Base-by-base conservation (phyloP, 83 land plant species). In the Picea abies region DNA sequence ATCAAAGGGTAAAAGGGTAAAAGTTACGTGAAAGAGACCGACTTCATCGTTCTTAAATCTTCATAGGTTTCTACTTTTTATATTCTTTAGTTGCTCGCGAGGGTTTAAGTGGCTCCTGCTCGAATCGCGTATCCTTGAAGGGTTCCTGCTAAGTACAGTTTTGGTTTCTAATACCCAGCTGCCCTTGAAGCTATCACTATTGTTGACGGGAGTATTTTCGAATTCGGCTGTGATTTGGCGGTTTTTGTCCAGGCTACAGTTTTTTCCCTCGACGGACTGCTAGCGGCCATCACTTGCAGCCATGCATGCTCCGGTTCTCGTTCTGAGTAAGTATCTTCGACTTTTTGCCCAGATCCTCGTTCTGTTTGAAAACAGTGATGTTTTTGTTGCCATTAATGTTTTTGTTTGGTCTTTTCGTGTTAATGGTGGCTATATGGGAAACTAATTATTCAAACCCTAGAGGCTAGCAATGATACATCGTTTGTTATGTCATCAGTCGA, bases 291-390 rank as follows among this genome's bases (percentile, higher is more conserved):
- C 58, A 47, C 39, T 52, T 47, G 75, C 81, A 88, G 79, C 84
- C 84, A 94, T 96, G 98, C 96, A 90, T 47, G 87, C 97, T 7
- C 98, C 97, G 61, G 94, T 96, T 11, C 94, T 96, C 76, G 98
- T 96, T 77, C 93, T 96, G 61, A 96, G 95, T 92, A 87, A 82
- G 93, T 82, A 23, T 4, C 67, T 19, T 69, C 20, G 37, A 39
- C 10, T 6, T 63, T 69, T 47, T 81, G 47, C 39, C 11, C 11
- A 3, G 26, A 19, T 67, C 67, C 19, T 17, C 10, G 73, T 62
- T 22, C 20, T 63, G 7, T 20, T 14, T 62, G 20, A 10, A 17
- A 65, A 64, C 16, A 3, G 3, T 52, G 56, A 52, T 52, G 56
- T 3, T 52, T 52, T 52, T 11, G 14, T 52, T 56, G 58, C 58